Conservation (phyloP, 1,284 basidiomycete species). For the Tilletia indica region DNA sequence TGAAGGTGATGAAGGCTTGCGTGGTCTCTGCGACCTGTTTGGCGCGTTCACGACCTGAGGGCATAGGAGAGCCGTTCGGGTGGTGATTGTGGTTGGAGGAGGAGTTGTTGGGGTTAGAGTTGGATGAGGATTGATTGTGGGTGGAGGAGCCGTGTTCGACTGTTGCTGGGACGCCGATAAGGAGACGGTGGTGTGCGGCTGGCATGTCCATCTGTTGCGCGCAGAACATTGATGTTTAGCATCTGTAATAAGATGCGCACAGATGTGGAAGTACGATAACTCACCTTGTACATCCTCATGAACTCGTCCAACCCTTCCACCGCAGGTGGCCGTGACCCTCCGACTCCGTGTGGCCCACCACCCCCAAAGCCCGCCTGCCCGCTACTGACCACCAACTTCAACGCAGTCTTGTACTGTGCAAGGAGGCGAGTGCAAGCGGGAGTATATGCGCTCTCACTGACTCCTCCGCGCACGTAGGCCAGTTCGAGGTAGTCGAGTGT, state of each 20-base stretch:
- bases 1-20: conserved; percentile 92
- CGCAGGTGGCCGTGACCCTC: conserved; percentile 21
- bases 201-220: conserved; percentile 77
- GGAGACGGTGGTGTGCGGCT: conserved; percentile 82
- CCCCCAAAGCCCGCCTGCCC: background rate
- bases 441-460: conserved; percentile 82
- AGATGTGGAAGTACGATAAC: conserved; percentile 42
- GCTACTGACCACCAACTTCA: conserved; percentile 71
- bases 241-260: background rate
- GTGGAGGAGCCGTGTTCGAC: conserved; percentile 75
- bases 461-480: conserved; percentile 85
- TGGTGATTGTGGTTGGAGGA: background rate
- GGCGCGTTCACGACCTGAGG: conserved; percentile 69
- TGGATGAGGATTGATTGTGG: background rate
- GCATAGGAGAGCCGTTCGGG: background rate
- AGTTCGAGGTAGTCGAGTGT: conserved; percentile 90
- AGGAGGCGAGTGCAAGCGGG: conserved; percentile 88
- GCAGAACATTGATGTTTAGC: background rate
- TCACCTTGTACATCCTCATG: conserved; percentile 81
- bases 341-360: background rate
- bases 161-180: conserved; percentile 91
- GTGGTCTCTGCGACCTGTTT: conserved; percentile 99
- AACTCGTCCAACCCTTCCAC: conserved; percentile 62
- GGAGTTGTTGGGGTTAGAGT: background rate
- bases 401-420: conserved; percentile 94